Conservation (phyloP, 2,329 filamentous ascomycete genomes). For the Dothidotthia symphoricarpi region DNA sequence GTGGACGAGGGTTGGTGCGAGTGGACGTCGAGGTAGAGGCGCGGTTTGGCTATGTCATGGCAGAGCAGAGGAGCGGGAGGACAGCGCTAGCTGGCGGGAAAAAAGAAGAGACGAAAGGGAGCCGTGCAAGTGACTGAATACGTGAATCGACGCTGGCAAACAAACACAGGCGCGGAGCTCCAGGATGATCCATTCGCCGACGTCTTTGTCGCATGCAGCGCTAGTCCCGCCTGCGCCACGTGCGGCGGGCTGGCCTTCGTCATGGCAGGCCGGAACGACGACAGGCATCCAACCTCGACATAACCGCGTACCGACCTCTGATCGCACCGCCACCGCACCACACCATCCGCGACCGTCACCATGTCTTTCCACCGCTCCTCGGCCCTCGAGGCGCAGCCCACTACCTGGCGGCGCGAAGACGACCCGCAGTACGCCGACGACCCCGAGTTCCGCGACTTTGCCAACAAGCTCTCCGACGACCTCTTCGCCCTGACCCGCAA, state of each 20-base stretch:
- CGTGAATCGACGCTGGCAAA: constrained; percentile 18
- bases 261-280: too few species aligned
- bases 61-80: constrained; percentile 3
- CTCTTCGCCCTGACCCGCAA: constrained; percentile 87
- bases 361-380: constrained; percentile 95
- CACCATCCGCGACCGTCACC: too few species aligned
- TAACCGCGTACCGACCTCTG: too few species aligned
- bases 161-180: constrained; percentile 25
- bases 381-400: constrained; percentile 76
- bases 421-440: constrained; percentile 82
- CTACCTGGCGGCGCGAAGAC: constrained; percentile 64
- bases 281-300: neutral
- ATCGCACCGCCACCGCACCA: too few species aligned
- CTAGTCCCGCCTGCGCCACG: too few species aligned
- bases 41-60: constrained; percentile 29
- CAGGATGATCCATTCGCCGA: constrained; percentile 15
- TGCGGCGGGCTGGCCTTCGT: neutral
- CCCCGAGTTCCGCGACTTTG: constrained; percentile 83
- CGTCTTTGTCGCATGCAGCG: too few species aligned
- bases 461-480: constrained; percentile 79
- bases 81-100: neutral
- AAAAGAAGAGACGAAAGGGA: too few species aligned
- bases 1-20: constrained; percentile 9
- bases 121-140: neutral
- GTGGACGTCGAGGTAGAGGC: too few species aligned